These are phyloP conservation scores for Abortiporus biennis DNA, from an alignment of 1,284 basidiomycete species.

Conservation along the genomic window DNA sequence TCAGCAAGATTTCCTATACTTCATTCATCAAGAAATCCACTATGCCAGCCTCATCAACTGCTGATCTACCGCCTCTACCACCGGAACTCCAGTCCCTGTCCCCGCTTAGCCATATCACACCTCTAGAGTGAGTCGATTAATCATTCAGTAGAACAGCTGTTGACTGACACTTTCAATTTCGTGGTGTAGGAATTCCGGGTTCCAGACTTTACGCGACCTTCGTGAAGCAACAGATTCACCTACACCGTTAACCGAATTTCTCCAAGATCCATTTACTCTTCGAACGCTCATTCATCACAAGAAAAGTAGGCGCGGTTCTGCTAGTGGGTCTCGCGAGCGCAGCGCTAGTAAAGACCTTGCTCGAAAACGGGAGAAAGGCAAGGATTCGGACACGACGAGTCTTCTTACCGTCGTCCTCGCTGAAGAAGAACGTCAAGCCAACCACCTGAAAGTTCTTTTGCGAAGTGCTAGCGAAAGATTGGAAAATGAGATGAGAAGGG, in stretches of 20 bases:
- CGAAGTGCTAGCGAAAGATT: conserved; percentile 47
- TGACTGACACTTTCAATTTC: too few relatives aligned
- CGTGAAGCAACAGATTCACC: conserved; percentile 25
- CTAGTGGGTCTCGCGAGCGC: conserved; percentile 10
- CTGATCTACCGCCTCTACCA: too few relatives aligned
- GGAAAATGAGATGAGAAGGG: conserved; percentile 49
- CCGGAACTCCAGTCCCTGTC: too few relatives aligned
- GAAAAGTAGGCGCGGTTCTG: conserved; percentile 19
- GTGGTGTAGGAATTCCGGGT: too few relatives aligned
- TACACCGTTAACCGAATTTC: conserved; percentile 25
- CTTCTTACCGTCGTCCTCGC: conserved; percentile 41
- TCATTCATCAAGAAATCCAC: too few relatives aligned
- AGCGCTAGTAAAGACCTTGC: not conserved
- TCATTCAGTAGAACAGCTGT: too few relatives aligned
- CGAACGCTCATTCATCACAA: conserved; percentile 21
- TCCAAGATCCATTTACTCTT: conserved; percentile 25
- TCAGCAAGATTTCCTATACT: too few relatives aligned
- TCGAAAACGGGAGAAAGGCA: conserved; percentile 1
- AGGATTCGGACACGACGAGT: conserved; percentile 24
- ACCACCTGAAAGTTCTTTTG: conserved; percentile 50
- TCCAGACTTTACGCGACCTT: conserved; percentile 15
- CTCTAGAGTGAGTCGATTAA: too few relatives aligned
- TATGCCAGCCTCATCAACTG: too few relatives aligned
- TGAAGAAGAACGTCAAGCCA: conserved; percentile 58
- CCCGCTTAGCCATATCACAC: too few relatives aligned